Evolutionary conservation across 2,329 filamentous ascomycete genomes (phyloP).

Genomic region (Monilinia fructigena): DNA sequence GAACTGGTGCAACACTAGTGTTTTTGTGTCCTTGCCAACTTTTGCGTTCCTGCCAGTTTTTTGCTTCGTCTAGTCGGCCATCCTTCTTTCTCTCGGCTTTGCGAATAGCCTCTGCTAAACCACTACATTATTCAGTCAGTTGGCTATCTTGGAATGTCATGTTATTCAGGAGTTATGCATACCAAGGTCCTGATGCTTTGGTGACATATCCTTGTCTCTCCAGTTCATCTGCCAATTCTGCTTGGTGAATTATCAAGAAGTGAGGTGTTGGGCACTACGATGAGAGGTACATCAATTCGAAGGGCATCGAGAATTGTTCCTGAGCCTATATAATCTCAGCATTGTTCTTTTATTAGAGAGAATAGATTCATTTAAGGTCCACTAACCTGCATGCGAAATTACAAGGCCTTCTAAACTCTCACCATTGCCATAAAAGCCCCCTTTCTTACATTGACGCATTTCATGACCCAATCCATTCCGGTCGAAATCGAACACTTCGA

Average conservation of each 20-base stretch:
- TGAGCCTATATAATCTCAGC: conserved; percentile 58
- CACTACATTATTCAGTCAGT: conserved; percentile 24
- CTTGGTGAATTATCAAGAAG: conserved; percentile 87
- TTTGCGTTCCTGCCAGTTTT: conserved; percentile 20
- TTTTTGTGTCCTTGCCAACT: conserved; percentile 29
- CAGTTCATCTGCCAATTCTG: conserved; percentile 77
- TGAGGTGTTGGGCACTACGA: conserved; percentile 82
- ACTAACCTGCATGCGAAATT: conserved; percentile 83
- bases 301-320: conserved; percentile 86
- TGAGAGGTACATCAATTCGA: conserved; percentile 69
- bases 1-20: conserved; percentile 29
- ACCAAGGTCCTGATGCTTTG: conserved; percentile 31
- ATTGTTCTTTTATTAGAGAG: conserved; percentile 8
- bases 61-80: neutral
- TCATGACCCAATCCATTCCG: conserved; percentile 52
- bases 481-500: conserved; percentile 67
- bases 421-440: conserved; percentile 39
- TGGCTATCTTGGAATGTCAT: neutral
- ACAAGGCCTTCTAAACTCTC: conserved; percentile 64
- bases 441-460: conserved; percentile 49
- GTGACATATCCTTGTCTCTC: conserved; percentile 73
- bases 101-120: conserved; percentile 30
- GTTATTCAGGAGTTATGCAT: conserved; percentile 19
- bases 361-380: conserved; percentile 5
- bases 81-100: conserved; percentile 27